Evolutionary conservation across 225 moss, liverwort and hornwort species (phyloP).

Genomic region (Straminergon stramineum): DNA sequence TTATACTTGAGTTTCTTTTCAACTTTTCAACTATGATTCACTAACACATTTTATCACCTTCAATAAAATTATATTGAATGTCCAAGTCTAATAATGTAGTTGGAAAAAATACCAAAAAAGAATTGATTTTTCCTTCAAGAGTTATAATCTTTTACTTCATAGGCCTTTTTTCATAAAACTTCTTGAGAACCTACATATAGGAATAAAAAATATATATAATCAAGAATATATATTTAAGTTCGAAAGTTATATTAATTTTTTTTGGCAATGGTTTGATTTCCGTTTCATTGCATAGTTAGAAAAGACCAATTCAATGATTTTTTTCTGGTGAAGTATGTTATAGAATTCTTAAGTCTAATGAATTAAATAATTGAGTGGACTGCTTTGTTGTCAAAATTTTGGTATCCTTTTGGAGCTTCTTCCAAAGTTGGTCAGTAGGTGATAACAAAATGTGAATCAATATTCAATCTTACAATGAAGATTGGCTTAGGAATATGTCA

Average conservation of each 20-base stretch:
- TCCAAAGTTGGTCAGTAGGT: slow-evolving; percentile 20
- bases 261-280: background rate
- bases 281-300: background rate
- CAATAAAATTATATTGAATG: background rate
- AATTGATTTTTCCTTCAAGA: background rate
- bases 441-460: slow-evolving; percentile 23
- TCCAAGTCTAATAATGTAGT: background rate
- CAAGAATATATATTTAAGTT: background rate
- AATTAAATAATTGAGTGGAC: background rate
- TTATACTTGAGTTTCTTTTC: background rate
- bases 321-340: background rate
- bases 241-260: background rate
- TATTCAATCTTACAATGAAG: slow-evolving; percentile 26
- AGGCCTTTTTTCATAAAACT: background rate
- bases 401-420: slow-evolving; percentile 26
- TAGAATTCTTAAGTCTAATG: background rate
- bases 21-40: background rate
- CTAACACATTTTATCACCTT: no score
- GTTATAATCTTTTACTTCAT: background rate
- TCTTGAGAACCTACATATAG: background rate
- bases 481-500: background rate
- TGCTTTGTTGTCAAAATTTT: slow-evolving; percentile 47
- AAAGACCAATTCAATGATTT: background rate
- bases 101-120: background rate
- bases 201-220: background rate